phyloP scores from a whole-genome alignment of 1,284 basidiomycete genomes.

The Ustilago lituana region DNA sequence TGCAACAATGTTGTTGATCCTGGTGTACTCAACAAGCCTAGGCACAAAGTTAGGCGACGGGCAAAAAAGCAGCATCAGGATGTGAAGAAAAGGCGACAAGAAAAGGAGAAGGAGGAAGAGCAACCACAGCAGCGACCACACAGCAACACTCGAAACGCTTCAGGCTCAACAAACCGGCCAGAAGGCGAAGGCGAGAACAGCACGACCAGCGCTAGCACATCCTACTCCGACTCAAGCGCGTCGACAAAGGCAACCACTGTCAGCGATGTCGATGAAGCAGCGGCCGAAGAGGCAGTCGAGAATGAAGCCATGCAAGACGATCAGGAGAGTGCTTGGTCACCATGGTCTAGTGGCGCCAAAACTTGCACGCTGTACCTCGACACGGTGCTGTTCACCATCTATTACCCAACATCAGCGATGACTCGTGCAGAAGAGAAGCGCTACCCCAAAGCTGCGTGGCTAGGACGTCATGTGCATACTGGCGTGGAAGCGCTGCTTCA shows the following conservation, averaged over 20 bases:
- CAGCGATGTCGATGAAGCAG: not conserved
- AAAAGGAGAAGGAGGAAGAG: slow-evolving; percentile 4
- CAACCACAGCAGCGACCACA: not conserved
- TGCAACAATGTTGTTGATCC: slow-evolving; percentile 37
- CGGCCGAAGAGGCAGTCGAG: too few relatives aligned
- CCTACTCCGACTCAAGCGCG: too few relatives aligned
- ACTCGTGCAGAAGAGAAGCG: slow-evolving; percentile 17
- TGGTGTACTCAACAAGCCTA: slow-evolving; percentile 33
- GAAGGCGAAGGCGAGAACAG: not conserved
- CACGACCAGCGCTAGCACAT: not conserved
- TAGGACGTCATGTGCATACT: slow-evolving; percentile 51
- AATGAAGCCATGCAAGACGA: not conserved
- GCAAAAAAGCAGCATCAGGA: slow-evolving; percentile 17
- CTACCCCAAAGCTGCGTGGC: slow-evolving; percentile 46
- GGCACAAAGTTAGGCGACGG: slow-evolving; percentile 7
- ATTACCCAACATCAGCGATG: slow-evolving; percentile 46
- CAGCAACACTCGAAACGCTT: too few relatives aligned
- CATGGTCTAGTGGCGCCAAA: slow-evolving; percentile 32
- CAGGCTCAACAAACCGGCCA: too few relatives aligned
- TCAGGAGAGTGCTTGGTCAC: slow-evolving; percentile 28
- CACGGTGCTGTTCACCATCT: slow-evolving; percentile 60
- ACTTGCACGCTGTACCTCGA: slow-evolving; percentile 53
- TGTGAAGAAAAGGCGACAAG: slow-evolving; percentile 16
- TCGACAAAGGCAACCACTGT: not conserved
- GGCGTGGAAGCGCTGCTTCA: slow-evolving; percentile 36